These are phyloP conservation scores for Spinacia oleracea DNA, from an alignment of 179 eudicot genomes.

Conservation along the genomic window DNA sequence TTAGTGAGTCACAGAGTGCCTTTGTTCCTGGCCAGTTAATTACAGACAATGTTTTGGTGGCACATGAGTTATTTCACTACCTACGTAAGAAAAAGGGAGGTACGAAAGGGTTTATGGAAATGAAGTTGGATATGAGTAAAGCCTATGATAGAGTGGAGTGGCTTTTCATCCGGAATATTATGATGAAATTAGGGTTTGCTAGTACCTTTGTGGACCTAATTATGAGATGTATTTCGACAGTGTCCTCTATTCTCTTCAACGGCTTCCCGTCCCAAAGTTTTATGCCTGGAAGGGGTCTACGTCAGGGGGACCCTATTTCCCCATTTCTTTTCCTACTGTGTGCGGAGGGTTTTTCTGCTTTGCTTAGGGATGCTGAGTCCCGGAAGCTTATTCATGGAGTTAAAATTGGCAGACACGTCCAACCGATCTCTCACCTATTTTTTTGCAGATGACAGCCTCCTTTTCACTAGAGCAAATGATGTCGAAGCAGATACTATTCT, in stretches of 20 bases:
- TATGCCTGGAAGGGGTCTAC: not conserved
- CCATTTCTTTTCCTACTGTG: no score
- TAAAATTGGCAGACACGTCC: no score
- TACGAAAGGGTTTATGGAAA: fast-evolving
- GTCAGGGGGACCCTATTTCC: not conserved
- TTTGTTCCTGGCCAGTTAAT: not conserved
- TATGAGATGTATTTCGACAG: not conserved
- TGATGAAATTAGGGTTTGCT: not conserved
- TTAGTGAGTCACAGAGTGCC: no score
- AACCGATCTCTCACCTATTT: no score
- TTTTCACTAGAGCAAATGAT: no score
- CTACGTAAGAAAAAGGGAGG: not conserved
- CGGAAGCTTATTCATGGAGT: no score
- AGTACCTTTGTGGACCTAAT: not conserved
- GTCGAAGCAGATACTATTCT: no score
- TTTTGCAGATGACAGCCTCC: no score
- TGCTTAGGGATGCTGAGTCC: no score
- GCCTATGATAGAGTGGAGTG: no score
- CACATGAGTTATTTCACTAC: not conserved
- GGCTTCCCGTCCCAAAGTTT: not conserved
- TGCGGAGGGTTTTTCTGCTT: no score
- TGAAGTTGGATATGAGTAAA: not conserved
- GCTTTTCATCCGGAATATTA: not conserved
- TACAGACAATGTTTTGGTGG: not conserved
- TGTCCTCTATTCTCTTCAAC: not conserved